These are phyloP conservation scores for Cadophora malorum DNA, from an alignment of 2,329 filamentous ascomycete genomes.

Conservation along the genomic window DNA sequence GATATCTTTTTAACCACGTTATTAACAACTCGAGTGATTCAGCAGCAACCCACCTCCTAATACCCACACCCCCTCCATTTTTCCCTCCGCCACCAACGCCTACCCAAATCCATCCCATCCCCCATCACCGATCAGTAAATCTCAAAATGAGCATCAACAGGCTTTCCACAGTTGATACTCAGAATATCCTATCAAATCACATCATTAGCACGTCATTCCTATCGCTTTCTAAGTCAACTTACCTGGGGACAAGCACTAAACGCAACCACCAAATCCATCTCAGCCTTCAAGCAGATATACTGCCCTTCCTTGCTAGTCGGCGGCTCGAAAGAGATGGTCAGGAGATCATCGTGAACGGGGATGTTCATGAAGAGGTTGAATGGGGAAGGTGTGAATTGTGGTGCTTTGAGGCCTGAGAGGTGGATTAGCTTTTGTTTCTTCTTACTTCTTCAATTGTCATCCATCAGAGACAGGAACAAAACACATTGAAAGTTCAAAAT, in stretches of 20 bases:
- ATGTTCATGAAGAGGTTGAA: slow-evolving; percentile 42
- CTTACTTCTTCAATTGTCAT: too few species aligned
- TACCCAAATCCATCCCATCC: too few species aligned
- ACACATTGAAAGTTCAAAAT: too few species aligned
- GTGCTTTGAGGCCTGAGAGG: not conserved
- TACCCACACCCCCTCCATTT: too few species aligned
- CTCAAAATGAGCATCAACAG: slow-evolving; percentile 38
- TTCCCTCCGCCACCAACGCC: too few species aligned
- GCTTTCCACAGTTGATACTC: slow-evolving; percentile 37
- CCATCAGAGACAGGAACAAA: too few species aligned
- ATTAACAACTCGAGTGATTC: too few species aligned
- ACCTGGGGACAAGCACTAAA: slow-evolving; percentile 41
- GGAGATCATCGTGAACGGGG: slow-evolving; percentile 37
- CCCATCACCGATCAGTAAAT: slow-evolving; percentile 18
- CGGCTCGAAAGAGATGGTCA: slow-evolving; percentile 35
- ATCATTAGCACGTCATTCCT: not conserved
- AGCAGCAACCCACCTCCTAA: too few species aligned
- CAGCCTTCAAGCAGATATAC: slow-evolving; percentile 36
- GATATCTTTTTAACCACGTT: too few species aligned
- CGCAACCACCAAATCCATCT: slow-evolving; percentile 37
- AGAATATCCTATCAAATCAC: slow-evolving; percentile 33
- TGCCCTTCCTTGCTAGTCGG: slow-evolving; percentile 34
- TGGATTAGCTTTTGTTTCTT: not conserved
- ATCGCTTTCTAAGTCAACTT: not conserved
- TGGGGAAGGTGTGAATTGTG: slow-evolving; percentile 37